Evolutionary conservation across 2,329 filamentous ascomycete genomes (phyloP), one percentile per base, ranked within the genome.

Genomic region (Ophiostoma fasciatum): DNA sequence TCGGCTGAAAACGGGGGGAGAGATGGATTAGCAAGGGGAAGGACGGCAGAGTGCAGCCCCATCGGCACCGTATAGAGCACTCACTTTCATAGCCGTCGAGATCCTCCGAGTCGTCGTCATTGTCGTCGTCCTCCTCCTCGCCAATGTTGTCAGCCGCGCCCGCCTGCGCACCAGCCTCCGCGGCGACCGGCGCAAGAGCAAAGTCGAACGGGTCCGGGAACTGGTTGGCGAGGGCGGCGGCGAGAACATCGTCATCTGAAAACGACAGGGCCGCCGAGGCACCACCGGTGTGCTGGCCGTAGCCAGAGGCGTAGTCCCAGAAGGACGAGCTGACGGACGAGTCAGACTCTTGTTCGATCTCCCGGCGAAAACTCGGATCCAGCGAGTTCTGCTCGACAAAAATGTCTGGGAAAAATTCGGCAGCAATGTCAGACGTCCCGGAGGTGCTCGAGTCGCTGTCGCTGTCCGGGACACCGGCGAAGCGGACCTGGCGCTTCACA

Each of bases 341-440:
- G 41, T 73, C 68, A 34, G 71, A 61, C 33, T 65, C 63, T 44
- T 82, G 74, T 51, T 85, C 79, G 44, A 87, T 78, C 57, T 82
- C 75, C 28, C 72, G 70, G 44, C 79, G 78, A 49, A 88, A 74
- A 35, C 68, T 66, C 6, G 79, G 77, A 47, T 84, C 80, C 5
- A 88, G 63, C 13, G 71, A 67, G 49, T 74, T 78, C 55, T 85
- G 79, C 33, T 80, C 74, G 38, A 87, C 64, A 53, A 88, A 88
- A 40, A 88, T 75, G 51, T 85, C 75, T 1, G 81, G 78, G 42
- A 83, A 83, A 44, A 84, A 71, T 43, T 74, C 71, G 41, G 71
- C 68, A 31, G 66, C 58, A 43, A 75, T 68, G 40, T 74, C 68
- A 27, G 77, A 71, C 4, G 65, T 71, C 34, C 76, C 74, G 36